These are phyloP conservation scores for Drechslerella dactyloides DNA, from an alignment of 2,329 filamentous ascomycete genomes.

Conservation along the genomic window DNA sequence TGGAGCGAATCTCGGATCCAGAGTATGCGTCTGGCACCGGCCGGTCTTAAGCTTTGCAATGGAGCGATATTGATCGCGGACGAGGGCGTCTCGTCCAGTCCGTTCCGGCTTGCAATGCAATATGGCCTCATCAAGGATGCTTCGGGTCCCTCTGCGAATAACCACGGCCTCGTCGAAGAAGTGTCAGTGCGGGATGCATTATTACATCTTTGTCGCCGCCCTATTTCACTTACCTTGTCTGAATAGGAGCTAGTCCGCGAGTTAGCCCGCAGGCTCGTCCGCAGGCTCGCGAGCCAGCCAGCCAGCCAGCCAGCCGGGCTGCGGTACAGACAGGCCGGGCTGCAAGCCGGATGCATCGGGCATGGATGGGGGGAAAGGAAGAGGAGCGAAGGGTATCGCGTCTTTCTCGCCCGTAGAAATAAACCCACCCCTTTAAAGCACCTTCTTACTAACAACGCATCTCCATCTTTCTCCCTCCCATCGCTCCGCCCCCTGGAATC, in stretches of 20 bases:
- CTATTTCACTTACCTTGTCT: background rate
- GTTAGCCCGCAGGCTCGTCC: background rate
- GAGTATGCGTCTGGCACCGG: background rate
- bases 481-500: constrained; percentile 22
- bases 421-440: constrained; percentile 52
- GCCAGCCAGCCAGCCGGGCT: background rate
- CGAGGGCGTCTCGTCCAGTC: background rate
- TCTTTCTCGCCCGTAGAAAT: constrained; percentile 34
- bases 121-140: background rate
- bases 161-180: background rate
- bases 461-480: constrained; percentile 24
- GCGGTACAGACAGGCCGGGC: background rate
- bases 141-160: background rate
- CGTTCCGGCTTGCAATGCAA: background rate
- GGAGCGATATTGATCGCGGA: background rate
- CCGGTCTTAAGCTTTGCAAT: too few relatives aligned
- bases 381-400: constrained; percentile 17
- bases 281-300: too few relatives aligned
- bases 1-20: background rate
- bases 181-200: constrained; percentile 6
- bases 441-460: constrained; percentile 48
- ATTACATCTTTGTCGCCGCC: background rate
- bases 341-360: background rate
- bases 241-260: constrained; percentile 4
- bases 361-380: background rate